Percentiles rank a stretch among this genome's conserved stretches.
These are phyloP conservation scores for Arabis alpina DNA, from an alignment of 345 rosid species.

Conservation along the genomic window DNA sequence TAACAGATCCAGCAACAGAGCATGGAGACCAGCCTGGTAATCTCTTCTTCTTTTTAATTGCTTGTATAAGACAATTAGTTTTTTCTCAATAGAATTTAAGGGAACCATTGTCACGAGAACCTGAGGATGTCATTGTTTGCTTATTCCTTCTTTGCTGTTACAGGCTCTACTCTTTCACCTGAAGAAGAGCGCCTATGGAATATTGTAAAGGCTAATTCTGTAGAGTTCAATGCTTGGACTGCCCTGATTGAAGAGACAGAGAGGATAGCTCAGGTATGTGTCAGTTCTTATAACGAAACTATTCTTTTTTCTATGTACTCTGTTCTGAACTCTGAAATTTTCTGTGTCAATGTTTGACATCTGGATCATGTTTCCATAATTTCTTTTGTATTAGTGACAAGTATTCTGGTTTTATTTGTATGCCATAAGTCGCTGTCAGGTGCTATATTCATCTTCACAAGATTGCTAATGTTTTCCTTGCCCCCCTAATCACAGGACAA, in stretches of 20 bases:
- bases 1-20: slow-evolving; percentile 47
- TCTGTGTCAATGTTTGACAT: slow-evolving; percentile 1
- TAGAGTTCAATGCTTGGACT: slow-evolving; percentile 93
- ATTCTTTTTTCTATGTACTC: not conserved
- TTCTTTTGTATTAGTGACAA: not conserved
- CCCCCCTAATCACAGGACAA: slow-evolving; percentile 62
- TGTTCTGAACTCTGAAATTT: slow-evolving; percentile 16
- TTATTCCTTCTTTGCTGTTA: slow-evolving; percentile 12
- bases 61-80: not conserved
- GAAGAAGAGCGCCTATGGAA: slow-evolving; percentile 97
- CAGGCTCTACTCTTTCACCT: slow-evolving; percentile 59
- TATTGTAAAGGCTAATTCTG: slow-evolving; percentile 73
- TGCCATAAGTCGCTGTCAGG: not conserved
- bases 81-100: not conserved
- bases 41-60: slow-evolving; percentile 2
- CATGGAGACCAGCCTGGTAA: slow-evolving; percentile 69
- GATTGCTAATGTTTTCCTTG: slow-evolving; percentile 30
- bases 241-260: slow-evolving; percentile 88
- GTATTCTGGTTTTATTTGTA: not conserved
- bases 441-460: not conserved
- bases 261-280: slow-evolving; percentile 79
- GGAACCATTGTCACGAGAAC: not conserved
- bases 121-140: not conserved
- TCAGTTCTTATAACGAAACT: not conserved
- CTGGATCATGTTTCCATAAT: not conserved